Evolutionary conservation across 331 rosid species (phyloP).

Genomic region (Rhamnella rubrinervis): DNA sequence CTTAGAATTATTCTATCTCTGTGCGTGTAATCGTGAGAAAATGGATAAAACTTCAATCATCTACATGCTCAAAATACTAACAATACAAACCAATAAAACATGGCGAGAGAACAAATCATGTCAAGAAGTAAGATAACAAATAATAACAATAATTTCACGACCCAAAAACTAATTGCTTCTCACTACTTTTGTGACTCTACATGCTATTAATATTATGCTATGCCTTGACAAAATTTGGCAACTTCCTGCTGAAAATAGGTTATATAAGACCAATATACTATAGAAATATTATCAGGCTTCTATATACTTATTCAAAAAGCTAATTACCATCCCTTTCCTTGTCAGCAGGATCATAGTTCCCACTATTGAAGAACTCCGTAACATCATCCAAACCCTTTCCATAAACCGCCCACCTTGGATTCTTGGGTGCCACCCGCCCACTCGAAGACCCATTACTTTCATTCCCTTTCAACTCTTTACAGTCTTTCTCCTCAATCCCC

Average conservation of each 20-base stretch:
- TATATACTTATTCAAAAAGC: not conserved
- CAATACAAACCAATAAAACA: no score
- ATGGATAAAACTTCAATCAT: not conserved
- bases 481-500: slow-evolving; percentile 9
- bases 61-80: no score
- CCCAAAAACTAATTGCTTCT: no score
- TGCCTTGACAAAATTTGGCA: no score
- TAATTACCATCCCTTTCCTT: slow-evolving; percentile 48
- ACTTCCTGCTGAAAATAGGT: no score
- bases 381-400: slow-evolving; percentile 88
- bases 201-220: no score
- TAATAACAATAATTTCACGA: no score
- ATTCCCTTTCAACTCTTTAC: slow-evolving; percentile 11
- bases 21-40: not conserved
- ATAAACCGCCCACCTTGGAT: slow-evolving; percentile 93
- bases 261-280: no score
- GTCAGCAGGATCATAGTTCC: slow-evolving; percentile 43
- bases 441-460: slow-evolving; percentile 25
- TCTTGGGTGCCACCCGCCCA: slow-evolving; percentile 60
- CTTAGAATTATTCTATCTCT: not conserved
- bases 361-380: slow-evolving; percentile 69
- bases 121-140: no score
- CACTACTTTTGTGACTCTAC: no score
- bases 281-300: no score
- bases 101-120: no score